These are phyloP conservation scores for Venturiaceae sp. DNA, from an alignment of 2,329 filamentous ascomycete genomes.

Conservation along the genomic window DNA sequence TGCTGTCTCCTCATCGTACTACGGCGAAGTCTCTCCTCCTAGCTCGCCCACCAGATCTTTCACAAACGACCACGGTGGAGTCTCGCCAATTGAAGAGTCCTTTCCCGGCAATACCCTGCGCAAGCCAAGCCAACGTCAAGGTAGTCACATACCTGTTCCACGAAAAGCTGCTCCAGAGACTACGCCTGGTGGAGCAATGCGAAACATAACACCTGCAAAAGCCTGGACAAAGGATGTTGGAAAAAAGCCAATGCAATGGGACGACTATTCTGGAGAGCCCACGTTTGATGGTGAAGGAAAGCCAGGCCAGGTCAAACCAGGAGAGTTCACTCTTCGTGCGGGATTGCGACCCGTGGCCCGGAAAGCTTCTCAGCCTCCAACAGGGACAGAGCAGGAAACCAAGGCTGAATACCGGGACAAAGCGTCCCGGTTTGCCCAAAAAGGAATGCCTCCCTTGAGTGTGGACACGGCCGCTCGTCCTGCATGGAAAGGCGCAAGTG, in stretches of 20 bases:
- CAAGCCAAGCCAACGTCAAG: slow-evolving; percentile 5
- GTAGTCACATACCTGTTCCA: slow-evolving; percentile 8
- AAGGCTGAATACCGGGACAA: slow-evolving; percentile 18
- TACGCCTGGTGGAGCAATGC: neutral
- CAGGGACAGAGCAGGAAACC: slow-evolving; percentile 12
- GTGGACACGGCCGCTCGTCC: slow-evolving; percentile 29
- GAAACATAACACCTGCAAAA: slow-evolving; percentile 1
- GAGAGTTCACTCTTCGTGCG: slow-evolving; percentile 13
- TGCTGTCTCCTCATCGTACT: slow-evolving; percentile 16
- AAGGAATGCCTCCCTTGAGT: slow-evolving; percentile 10
- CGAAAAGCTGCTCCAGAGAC: slow-evolving; percentile 1
- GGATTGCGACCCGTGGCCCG: neutral
- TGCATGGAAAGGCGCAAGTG: slow-evolving; percentile 65
- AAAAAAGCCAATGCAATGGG: slow-evolving; percentile 36
- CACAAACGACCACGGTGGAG: slow-evolving; percentile 18
- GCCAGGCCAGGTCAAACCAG: slow-evolving; percentile 47
- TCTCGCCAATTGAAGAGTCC: slow-evolving; percentile 29
- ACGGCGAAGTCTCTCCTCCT: slow-evolving; percentile 13
- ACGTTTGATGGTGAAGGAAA: slow-evolving; percentile 47
- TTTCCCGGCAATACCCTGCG: neutral
- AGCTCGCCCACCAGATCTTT: slow-evolving; percentile 9
- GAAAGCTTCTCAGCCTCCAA: neutral
- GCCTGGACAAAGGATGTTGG: slow-evolving; percentile 6
- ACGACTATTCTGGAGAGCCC: slow-evolving; percentile 57
- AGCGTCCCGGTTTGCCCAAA: slow-evolving; percentile 15